phyloP scores from a whole-genome alignment of 257 asterid species.

The Linaria vulgaris region DNA sequence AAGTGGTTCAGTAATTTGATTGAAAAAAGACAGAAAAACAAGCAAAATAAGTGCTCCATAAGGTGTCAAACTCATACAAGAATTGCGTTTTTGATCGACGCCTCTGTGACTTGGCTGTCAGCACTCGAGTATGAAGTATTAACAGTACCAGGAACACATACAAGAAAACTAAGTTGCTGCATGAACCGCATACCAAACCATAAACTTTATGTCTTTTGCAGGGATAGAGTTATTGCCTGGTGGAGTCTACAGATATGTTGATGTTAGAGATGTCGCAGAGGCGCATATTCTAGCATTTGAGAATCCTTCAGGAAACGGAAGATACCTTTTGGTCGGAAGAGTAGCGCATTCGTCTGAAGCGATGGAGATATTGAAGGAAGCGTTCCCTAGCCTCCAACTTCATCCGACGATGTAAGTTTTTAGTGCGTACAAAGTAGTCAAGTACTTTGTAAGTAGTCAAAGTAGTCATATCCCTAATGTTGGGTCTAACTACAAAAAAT shows the following conservation, averaged over 20 bases:
- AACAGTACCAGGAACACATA: too few relatives aligned
- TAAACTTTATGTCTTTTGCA: not conserved
- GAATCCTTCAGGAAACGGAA: conserved; percentile 45
- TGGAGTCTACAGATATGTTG: conserved; percentile 32
- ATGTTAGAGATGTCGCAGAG: conserved; percentile 43
- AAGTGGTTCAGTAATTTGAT: not conserved
- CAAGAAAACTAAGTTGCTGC: not conserved
- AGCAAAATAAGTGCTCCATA: not conserved
- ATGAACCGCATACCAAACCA: not conserved
- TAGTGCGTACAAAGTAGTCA: not conserved
- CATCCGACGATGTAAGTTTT: conserved; percentile 34
- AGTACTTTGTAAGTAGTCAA: not conserved
- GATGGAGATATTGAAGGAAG: conserved; percentile 32
- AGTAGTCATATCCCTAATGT: too few relatives aligned
- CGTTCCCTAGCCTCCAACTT: conserved; percentile 51
- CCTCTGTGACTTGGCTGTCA: too few relatives aligned
- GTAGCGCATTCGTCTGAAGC: conserved; percentile 37
- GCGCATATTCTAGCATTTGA: conserved; percentile 52
- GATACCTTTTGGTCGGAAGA: conserved; percentile 49
- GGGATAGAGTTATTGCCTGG: conserved; percentile 28
- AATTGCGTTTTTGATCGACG: too few relatives aligned
- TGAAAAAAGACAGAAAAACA: not conserved
- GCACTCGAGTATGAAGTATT: too few relatives aligned
- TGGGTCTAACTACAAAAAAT: not conserved
- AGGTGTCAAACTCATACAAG: not conserved